Evolutionary conservation across 202 grass and related monocot genomes (phyloP), one percentile per base, ranked within the genome.

Genomic region (Schoenoplectus triqueter): DNA sequence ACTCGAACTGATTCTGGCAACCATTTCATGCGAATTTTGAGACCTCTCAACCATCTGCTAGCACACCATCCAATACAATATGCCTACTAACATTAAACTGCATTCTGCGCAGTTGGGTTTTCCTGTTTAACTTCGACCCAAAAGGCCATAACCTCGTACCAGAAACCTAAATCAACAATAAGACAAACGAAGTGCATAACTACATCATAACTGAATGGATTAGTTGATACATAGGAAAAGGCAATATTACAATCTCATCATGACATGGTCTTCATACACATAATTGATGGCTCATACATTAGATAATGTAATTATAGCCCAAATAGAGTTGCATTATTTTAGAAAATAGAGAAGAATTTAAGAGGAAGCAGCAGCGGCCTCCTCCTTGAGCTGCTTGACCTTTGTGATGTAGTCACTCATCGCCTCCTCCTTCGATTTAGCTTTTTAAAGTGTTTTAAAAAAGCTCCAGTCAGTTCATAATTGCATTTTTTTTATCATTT

Each of bases 371-470:
- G 89, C 83, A 39, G 81, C 83, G 47, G 92, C 89, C 88, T 64
- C 82, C 69, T 93, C 94, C 88, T 64, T 88, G 56, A 92, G 88
- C 74, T 97, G 90, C 82, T 94, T 97, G 87, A 92, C 94, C 94
- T 94, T 97, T 82, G 94, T 97, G 80, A 94, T 90, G 86, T 97
- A 97, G 85, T 97, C 90, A 21, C 20, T 66, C 89, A 94, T 94
- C 11, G 89, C 90, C 66, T 89, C 91, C 42, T 97, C 91, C 75
- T 90, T 88, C 0, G 88, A 80, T 89, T 97, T 97, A 3, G 39
- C 89, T 92, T 71, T 78, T 59, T 49, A 31, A 14, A 6, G 3
- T 13, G n/a, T 19, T 65, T 71, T 10, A 7, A 19, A 65, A 66
- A 75, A 52, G 78, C 1, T 41, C 14, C 45, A 79, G 61, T 79